Base-by-base conservation (phyloP, 305 asterid genomes). In the Plantago lanceolata region DNA sequence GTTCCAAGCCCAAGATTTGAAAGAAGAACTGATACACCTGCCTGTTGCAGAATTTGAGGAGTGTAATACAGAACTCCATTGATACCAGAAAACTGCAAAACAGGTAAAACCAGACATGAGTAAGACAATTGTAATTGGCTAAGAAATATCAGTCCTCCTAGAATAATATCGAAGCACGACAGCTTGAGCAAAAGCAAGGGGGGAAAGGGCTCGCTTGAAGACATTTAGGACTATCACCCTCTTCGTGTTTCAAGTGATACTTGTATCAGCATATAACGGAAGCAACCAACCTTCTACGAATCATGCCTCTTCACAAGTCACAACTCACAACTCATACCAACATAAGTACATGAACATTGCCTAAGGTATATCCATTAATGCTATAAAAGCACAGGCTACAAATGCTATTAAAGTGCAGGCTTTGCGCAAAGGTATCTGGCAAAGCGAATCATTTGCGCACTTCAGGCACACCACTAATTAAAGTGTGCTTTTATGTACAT, bases 11-110 rank as follows among this genome's bases (percentile, higher is more conserved):
- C 90, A 31, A 81, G 43, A 65, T 78, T 57, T 28, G 94, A 67
- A 29, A 85, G 60, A 48, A 85, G 81, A 54, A 78, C 82, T 51
- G 74, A 80, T 15, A 76, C 94, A 44, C 93, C 90, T 33, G 88
- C 88, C 69, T 81, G 81, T 67, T 85, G 83, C 20, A 81, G 83
- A 58, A 85, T 85, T 79, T 85, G 90, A 26, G 94, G 94, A 18
- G 90, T 79, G 58, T 85, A 85, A 72, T 79, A 76, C 64, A 83
- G 67, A 62, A 83, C 83, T 50, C 87, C 94, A 59, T 83, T 85
- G 67, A 85, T 85, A 63, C 94, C 94, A 18, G 84, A 69, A 57
- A 85, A 81, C 94, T 85, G 81, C 67, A 37, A 19, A 21, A 12
- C 17, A 15, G 31, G 18, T 33, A 1, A 19, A 2, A 52, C 12